Conservation (phyloP, 2,329 filamentous ascomycete species). For the Penicillium sp. region DNA sequence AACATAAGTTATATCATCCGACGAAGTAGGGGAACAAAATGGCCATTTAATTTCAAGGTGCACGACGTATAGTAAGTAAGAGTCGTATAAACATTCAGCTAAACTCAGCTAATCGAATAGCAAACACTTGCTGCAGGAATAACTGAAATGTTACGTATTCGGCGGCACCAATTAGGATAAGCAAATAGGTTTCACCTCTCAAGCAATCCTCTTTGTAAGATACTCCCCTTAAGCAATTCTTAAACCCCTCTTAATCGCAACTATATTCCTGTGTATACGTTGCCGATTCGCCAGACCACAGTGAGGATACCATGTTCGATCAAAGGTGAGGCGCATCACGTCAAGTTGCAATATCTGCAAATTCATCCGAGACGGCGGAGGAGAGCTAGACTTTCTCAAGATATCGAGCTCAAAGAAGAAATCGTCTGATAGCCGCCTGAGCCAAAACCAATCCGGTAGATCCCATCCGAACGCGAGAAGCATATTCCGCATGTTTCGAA, state of each 20-base stretch:
- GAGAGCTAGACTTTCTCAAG: not conserved
- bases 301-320: not conserved
- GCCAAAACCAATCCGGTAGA: conserved; percentile 2
- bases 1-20: too few relatives aligned
- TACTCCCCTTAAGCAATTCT: not conserved
- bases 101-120: too few relatives aligned
- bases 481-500: not conserved
- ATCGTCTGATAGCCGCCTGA: not conserved
- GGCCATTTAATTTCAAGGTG: too few relatives aligned
- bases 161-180: too few relatives aligned
- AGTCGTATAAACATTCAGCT: too few relatives aligned
- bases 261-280: not conserved
- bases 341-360: conserved; percentile 2
- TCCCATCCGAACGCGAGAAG: conserved; percentile 5
- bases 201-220: not conserved
- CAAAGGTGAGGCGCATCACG: conserved; percentile 3
- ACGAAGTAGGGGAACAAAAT: too few relatives aligned
- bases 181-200: not conserved
- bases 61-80: too few relatives aligned
- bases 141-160: too few relatives aligned
- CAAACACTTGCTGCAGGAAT: too few relatives aligned
- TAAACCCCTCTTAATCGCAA: not conserved
- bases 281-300: conserved; percentile 1
- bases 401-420: conserved; percentile 3
- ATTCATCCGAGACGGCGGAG: not conserved